Evolutionary conservation across 345 rosid species (phyloP).

Genomic region (Eucalyptus sp.): DNA sequence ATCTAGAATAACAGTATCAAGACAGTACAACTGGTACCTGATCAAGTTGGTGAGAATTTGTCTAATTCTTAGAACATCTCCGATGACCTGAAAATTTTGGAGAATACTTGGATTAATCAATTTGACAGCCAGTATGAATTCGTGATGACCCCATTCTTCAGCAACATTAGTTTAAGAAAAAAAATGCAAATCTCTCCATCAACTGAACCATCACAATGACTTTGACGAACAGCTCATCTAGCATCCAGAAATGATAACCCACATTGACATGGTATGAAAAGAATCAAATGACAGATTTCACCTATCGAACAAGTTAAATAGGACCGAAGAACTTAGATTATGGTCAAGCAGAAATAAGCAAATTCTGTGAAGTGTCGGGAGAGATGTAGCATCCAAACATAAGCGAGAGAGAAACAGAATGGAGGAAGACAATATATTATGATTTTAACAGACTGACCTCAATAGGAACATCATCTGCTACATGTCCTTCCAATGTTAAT

Average conservation of each 20-base stretch:
- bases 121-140: neutral
- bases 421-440: neutral
- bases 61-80: conserved; percentile 92
- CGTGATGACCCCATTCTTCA: neutral
- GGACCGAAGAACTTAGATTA: neutral
- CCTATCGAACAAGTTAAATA: neutral
- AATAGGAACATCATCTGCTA: conserved; percentile 82
- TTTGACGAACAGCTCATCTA: neutral
- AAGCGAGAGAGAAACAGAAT: neutral
- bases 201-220: neutral
- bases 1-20: neutral
- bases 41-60: conserved; percentile 95
- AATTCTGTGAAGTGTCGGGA: neutral
- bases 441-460: conserved; percentile 31
- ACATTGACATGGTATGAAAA: neutral
- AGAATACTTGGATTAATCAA: neutral
- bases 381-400: neutral
- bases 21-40: conserved; percentile 27
- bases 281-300: neutral
- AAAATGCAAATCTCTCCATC: neutral
- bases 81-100: conserved; percentile 46
- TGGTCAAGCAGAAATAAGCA: neutral
- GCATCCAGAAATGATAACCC: neutral
- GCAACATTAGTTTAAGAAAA: neutral
- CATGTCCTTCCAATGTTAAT: conserved; percentile 72